phyloP scores from a whole-genome alignment of 2,329 filamentous ascomycete species.

The Colletotrichum echinochloae region DNA sequence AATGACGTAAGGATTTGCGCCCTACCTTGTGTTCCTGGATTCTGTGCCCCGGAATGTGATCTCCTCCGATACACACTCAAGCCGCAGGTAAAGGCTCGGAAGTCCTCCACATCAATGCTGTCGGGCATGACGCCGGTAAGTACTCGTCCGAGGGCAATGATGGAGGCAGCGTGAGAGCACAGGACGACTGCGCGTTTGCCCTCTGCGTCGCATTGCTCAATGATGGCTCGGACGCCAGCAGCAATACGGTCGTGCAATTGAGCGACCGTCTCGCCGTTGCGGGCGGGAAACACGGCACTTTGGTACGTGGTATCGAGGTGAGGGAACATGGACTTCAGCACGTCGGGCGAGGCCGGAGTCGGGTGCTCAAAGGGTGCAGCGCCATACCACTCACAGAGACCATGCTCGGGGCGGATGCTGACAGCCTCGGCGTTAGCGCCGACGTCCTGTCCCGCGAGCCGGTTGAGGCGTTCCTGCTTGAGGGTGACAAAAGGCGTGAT shows the following conservation, averaged over 20 bases:
- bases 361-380: constrained; percentile 88
- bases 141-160: constrained; percentile 87
- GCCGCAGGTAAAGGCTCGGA: constrained; percentile 85
- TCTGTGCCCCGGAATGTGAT: constrained; percentile 30
- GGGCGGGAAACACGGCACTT: constrained; percentile 75
- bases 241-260: constrained; percentile 86
- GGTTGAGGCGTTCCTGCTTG: constrained; percentile 44
- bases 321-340: constrained; percentile 77
- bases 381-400: constrained; percentile 90
- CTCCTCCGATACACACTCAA: constrained; percentile 72
- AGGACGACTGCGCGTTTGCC: constrained; percentile 79
- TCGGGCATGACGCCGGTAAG: constrained; percentile 84
- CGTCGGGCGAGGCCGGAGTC: constrained; percentile 72
- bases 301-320: constrained; percentile 68
- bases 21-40: constrained; percentile 20
- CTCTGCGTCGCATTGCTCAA: constrained; percentile 78
- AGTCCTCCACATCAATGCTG: constrained; percentile 80
- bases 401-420: constrained; percentile 66
- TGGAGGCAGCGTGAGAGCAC: constrained; percentile 88
- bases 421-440: constrained; percentile 43
- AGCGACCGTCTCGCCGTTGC: constrained; percentile 81
- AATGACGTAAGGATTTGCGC: constrained; percentile 37
- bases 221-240: constrained; percentile 75
- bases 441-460: constrained; percentile 22
- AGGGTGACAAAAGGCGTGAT: constrained; percentile 75